These are phyloP conservation scores for Orbilia oligospora DNA, from an alignment of 2,329 filamentous ascomycete species.

Conservation along the genomic window DNA sequence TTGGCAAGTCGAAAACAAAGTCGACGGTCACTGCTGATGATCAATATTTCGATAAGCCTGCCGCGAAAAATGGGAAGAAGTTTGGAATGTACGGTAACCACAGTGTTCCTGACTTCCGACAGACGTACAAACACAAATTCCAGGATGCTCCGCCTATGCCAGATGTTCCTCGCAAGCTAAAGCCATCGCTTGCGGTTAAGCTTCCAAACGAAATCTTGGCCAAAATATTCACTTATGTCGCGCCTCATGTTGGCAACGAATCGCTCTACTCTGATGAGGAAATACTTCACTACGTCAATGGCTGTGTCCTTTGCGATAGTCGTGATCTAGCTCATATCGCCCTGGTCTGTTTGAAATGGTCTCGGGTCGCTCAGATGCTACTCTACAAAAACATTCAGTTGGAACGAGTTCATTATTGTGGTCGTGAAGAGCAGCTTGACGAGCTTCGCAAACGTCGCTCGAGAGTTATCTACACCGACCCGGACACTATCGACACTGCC, in stretches of 20 bases:
- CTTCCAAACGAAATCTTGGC: conserved; percentile 80
- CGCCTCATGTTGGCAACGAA: conserved; percentile 83
- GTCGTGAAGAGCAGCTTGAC: conserved; percentile 83
- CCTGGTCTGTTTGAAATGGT: conserved; percentile 81
- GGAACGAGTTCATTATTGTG: conserved; percentile 94
- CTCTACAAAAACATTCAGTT: conserved; percentile 90
- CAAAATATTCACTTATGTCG: conserved; percentile 84
- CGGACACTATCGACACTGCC: conserved; percentile 84
- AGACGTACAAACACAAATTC: conserved; percentile 53
- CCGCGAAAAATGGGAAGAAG: conserved; percentile 36
- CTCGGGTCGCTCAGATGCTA: conserved; percentile 71
- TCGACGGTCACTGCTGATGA: conserved; percentile 43
- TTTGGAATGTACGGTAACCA: conserved; percentile 53
- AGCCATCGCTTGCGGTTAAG: conserved; percentile 67
- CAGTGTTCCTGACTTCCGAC: conserved; percentile 59
- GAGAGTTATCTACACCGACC: conserved; percentile 79
- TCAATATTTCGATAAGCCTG: conserved; percentile 53
- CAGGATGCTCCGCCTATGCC: conserved; percentile 53
- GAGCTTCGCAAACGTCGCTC: conserved; percentile 82
- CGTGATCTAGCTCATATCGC: conserved; percentile 87
- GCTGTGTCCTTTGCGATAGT: conserved; percentile 94
- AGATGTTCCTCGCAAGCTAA: conserved; percentile 28
- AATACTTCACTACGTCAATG: conserved; percentile 78
- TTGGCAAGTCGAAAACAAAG: conserved; percentile 53
- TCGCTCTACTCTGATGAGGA: conserved; percentile 87